phyloP scores from a whole-genome alignment of 345 rosid genomes.

The Ceriops zippeliana region DNA sequence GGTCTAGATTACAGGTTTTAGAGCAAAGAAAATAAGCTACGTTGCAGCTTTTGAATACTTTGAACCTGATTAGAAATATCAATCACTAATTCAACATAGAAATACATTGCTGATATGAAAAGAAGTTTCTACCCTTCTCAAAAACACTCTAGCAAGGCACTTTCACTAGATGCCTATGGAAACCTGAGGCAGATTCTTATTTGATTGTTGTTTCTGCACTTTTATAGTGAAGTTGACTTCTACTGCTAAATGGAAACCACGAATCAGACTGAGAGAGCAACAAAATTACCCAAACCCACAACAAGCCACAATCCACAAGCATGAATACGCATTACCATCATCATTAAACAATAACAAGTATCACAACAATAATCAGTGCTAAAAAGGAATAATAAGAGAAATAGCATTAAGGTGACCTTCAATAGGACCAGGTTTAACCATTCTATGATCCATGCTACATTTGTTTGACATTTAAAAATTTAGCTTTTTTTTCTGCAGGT shows the following conservation, averaged over 20 bases:
- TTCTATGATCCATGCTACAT: constrained; percentile 9
- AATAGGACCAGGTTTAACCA: constrained; percentile 1
- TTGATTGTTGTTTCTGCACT: neutral
- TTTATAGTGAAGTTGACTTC: neutral
- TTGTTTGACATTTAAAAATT: constrained; percentile 46
- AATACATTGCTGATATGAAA: no score
- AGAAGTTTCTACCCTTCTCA: no score
- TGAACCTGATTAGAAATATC: no score
- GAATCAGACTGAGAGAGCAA: neutral
- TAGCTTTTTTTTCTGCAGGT: constrained; percentile 58
- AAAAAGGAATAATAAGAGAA: neutral
- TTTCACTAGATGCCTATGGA: neutral
- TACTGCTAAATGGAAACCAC: neutral
- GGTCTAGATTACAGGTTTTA: no score
- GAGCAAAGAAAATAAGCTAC: no score
- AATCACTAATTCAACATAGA: no score
- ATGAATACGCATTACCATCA: neutral
- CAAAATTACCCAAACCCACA: neutral
- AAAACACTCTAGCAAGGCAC: neutral
- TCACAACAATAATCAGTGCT: neutral
- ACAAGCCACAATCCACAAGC: neutral
- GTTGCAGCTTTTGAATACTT: no score
- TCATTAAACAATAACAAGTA: neutral
- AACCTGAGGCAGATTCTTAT: neutral
- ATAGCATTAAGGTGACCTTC: constrained; percentile 30